Conservation (phyloP, 2,329 filamentous ascomycete species). For the Penicillium occitanis region DNA sequence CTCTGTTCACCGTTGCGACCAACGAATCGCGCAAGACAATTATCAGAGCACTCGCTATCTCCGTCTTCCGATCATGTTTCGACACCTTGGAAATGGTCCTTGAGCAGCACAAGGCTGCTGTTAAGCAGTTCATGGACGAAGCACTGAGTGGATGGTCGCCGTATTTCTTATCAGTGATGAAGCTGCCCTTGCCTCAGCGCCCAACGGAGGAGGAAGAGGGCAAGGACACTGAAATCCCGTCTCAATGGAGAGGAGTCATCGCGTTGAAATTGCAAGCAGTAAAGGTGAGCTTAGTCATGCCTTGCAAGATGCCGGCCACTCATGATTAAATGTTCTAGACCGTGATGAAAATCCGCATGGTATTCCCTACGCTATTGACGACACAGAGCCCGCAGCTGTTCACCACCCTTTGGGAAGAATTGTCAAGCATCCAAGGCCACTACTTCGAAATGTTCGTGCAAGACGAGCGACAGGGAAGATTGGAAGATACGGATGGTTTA, state of each 20-base stretch:
- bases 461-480: slow-evolving; percentile 77
- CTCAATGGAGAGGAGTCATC: slow-evolving; percentile 76
- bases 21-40: slow-evolving; percentile 71
- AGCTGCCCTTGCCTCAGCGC: slow-evolving; percentile 66
- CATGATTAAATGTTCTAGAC: slow-evolving; percentile 54
- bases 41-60: slow-evolving; percentile 80
- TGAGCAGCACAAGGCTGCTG: slow-evolving; percentile 82
- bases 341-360: slow-evolving; percentile 79
- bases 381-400: slow-evolving; percentile 83
- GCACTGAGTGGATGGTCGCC: slow-evolving; percentile 81
- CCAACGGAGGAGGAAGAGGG: slow-evolving; percentile 59
- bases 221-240: slow-evolving; percentile 55
- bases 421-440: slow-evolving; percentile 67
- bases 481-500: slow-evolving; percentile 88
- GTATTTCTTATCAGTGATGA: slow-evolving; percentile 79
- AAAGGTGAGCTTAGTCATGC: slow-evolving; percentile 53
- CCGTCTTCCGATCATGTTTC: slow-evolving; percentile 87
- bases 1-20: slow-evolving; percentile 77
- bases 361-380: slow-evolving; percentile 79
- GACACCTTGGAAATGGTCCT: slow-evolving; percentile 96
- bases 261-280: slow-evolving; percentile 91
- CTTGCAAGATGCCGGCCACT: neutral
- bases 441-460: slow-evolving; percentile 85
- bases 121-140: slow-evolving; percentile 87
- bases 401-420: slow-evolving; percentile 83